phyloP scores from a whole-genome alignment of 2,329 filamentous ascomycete species.

The Fusarium duplospermum region DNA sequence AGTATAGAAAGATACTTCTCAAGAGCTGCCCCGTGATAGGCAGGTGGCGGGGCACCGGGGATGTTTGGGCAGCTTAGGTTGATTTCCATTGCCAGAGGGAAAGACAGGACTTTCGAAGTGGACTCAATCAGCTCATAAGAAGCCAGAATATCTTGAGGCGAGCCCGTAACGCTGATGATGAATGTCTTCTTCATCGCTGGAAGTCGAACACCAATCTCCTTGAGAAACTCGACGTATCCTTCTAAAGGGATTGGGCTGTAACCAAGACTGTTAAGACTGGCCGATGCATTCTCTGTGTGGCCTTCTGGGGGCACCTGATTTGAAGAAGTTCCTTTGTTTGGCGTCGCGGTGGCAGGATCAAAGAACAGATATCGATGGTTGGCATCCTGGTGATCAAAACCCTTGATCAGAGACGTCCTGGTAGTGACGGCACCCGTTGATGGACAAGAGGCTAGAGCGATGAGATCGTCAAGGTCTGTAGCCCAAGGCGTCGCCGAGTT shows the following conservation, averaged over 20 bases:
- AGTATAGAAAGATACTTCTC: conserved; percentile 65
- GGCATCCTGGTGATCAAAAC: conserved; percentile 71
- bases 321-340: conserved; percentile 38
- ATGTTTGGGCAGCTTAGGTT: conserved; percentile 87
- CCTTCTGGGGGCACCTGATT: conserved; percentile 23
- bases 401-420: conserved; percentile 73
- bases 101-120: conserved; percentile 38
- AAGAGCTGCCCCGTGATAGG: conserved; percentile 69
- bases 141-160: conserved; percentile 64
- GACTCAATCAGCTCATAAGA: conserved; percentile 53
- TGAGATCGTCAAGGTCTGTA: conserved; percentile 71
- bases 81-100: conserved; percentile 76
- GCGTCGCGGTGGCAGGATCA: conserved; percentile 51
- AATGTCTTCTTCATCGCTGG: conserved; percentile 63
- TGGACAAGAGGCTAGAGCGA: conserved; percentile 68
- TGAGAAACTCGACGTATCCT: conserved; percentile 69
- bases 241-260: conserved; percentile 75
- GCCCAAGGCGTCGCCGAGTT: conserved; percentile 85
- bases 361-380: conserved; percentile 77
- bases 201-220: conserved; percentile 53
- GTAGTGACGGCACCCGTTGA: conserved; percentile 80
- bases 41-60: conserved; percentile 73
- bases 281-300: conserved; percentile 44
- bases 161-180: conserved; percentile 78
- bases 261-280: conserved; percentile 76